Evolutionary conservation across 352 stramenopile genomes (phyloP), one percentile per base, ranked within the genome.

Genomic region (Aphanomyces cochlioides): DNA sequence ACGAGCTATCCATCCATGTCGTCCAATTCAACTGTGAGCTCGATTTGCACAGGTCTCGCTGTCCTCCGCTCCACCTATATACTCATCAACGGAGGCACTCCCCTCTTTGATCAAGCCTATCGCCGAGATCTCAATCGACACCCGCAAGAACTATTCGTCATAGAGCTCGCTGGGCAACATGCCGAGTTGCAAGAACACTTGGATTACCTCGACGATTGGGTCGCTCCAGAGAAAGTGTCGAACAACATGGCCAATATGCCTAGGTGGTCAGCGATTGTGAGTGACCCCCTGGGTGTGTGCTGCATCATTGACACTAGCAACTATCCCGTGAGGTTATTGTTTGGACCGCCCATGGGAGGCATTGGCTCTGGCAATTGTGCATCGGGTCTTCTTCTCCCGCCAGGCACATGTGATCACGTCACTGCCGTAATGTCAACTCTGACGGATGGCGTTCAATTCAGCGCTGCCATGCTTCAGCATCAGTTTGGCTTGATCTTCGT

Each of bases 271-370:
- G 90, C 90, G 66, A 75, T 96, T 28, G 56, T 79, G 15, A 75
- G 74, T n/a, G 85, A 93, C 47, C 85, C 88, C 13, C 76, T 95
- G 21, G 89, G 92, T 38, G 85, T 95, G 19, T 89, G 93, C 6
- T 95, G 89, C 39, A 74, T 97, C 77, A 94, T 98, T 7, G 79
- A 83, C 48, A 92, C 88, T 73, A 98, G 90, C 87, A 98, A 98
- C 76, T 98, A 96, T 73, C 93, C 93, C 1, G 69, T 97, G 13
- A 77, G 81, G n/a, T 76, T 98, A 39, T 69, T 80, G 17, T 69
- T 98, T 6, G 79, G 81, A 72, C 89, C 90, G 17, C 72, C 96
- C 12, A 74, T 93, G 4, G 83, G 80, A 5, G 88, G 86, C 8
- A 71, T 98, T 15, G 79, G 80, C 5, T 95, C 90, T 0, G 97